Conservation (phyloP, 352 stramenopile genomes). For the Globisporangium yorkense region DNA sequence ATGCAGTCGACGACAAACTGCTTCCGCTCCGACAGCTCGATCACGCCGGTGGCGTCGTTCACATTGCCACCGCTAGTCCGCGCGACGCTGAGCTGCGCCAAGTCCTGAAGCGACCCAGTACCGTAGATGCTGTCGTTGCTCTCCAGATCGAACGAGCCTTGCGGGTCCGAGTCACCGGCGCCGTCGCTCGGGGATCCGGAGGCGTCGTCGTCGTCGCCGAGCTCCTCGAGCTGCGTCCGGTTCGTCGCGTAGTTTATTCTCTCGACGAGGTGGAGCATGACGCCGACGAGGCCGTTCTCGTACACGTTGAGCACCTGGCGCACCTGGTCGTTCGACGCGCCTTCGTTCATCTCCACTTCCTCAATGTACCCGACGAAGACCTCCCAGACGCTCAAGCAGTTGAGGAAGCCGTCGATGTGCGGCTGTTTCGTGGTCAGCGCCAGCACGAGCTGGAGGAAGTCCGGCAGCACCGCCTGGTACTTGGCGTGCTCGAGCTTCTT, state of each 20-base stretch:
- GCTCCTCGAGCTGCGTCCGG: slow-evolving; percentile 49
- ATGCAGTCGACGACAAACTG: slow-evolving; percentile 74
- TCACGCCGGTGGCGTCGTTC: slow-evolving; percentile 16
- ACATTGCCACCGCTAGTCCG: slow-evolving; percentile 28
- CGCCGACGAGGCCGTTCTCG: slow-evolving; percentile 56
- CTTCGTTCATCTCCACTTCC: slow-evolving; percentile 67
- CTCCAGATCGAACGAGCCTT: slow-evolving; percentile 30
- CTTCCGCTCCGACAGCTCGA: slow-evolving; percentile 63
- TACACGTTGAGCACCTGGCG: slow-evolving; percentile 52
- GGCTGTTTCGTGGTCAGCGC: slow-evolving; percentile 64
- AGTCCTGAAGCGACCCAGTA: slow-evolving; percentile 59
- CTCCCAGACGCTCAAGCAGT: slow-evolving; percentile 78
- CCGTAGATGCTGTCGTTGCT: slow-evolving; percentile 27
- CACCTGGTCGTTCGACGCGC: slow-evolving; percentile 41
- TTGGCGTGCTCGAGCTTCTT: slow-evolving; percentile 58
- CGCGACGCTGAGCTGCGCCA: slow-evolving; percentile 55
- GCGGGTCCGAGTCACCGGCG: slow-evolving; percentile 29
- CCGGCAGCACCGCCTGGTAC: slow-evolving; percentile 38
- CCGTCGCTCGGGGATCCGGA: slow-evolving; percentile 12
- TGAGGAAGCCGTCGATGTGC: slow-evolving; percentile 66
- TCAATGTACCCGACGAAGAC: slow-evolving; percentile 82
- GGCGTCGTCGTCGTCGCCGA: slow-evolving; percentile 41
- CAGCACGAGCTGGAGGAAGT: slow-evolving; percentile 55
- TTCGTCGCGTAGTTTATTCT: slow-evolving; percentile 65
- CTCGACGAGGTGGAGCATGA: slow-evolving; percentile 79